These are phyloP conservation scores for Tranzscheliella williamsii DNA, from an alignment of 1,284 basidiomycete species.

Conservation along the genomic window DNA sequence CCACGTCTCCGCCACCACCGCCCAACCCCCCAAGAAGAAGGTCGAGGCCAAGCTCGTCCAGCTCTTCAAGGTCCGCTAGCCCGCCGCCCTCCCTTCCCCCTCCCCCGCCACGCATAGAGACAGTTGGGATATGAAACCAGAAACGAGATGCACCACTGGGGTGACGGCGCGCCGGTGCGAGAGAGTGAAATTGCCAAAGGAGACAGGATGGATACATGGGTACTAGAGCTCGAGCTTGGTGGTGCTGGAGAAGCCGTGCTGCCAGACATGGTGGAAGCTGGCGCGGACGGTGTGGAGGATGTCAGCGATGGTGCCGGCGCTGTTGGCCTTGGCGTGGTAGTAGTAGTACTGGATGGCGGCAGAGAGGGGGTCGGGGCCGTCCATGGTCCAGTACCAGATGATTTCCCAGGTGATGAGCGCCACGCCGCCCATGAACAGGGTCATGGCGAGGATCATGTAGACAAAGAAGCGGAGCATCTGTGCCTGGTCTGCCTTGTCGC, in stretches of 20 bases:
- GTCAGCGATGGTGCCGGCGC: constrained; percentile 5
- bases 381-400: constrained; percentile 48
- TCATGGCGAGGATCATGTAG: constrained; percentile 34
- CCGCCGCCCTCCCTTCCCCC: not conserved
- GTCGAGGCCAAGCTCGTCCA: constrained; percentile 1
- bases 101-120: too few relatives aligned
- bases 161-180: too few relatives aligned
- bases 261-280: constrained; percentile 12
- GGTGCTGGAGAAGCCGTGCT: constrained; percentile 3
- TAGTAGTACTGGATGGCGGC: not conserved
- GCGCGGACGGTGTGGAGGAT: constrained; percentile 4
- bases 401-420: constrained; percentile 43
- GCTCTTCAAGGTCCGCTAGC: constrained; percentile 3
- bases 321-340: constrained; percentile 2
- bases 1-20: not conserved
- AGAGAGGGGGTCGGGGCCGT: constrained; percentile 39
- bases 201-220: too few relatives aligned
- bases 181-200: too few relatives aligned
- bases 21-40: not conserved
- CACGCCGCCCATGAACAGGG: constrained; percentile 31
- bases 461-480: constrained; percentile 46
- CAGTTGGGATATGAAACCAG: too few relatives aligned
- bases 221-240: constrained; percentile 57
- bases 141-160: too few relatives aligned
- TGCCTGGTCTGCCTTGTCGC: constrained; percentile 27